Conservation (phyloP, 495 filamentous ascomycete genomes). For the Penicillium nucicola region DNA sequence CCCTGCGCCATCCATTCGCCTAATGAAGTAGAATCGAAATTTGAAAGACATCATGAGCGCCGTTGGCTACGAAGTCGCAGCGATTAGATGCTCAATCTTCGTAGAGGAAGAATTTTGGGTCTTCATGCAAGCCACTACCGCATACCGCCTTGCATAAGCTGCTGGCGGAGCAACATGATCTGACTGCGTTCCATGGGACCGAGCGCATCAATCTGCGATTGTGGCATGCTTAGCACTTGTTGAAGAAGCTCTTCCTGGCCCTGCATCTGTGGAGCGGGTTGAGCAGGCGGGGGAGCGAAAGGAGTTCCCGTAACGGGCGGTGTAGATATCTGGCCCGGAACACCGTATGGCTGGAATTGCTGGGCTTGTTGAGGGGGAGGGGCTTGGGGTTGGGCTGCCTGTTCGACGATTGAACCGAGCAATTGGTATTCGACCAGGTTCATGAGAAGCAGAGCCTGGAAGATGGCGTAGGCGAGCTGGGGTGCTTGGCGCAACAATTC, state of each 20-base stretch:
- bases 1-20: conserved; percentile 9
- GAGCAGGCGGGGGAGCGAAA: conserved; percentile 46
- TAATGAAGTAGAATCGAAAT: neutral
- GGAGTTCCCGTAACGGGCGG: conserved; percentile 58
- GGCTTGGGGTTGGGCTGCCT: conserved; percentile 40
- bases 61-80: too few relatives aligned
- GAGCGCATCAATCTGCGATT: conserved; percentile 70
- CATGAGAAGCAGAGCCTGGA: conserved; percentile 91
- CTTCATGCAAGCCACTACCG: conserved; percentile 18
- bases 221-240: conserved; percentile 72
- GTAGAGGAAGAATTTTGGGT: too few relatives aligned
- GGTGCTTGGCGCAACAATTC: conserved; percentile 87
- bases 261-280: conserved; percentile 43
- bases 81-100: too few relatives aligned
- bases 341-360: conserved; percentile 33
- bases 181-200: conserved; percentile 70
- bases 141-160: conserved; percentile 48
- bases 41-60: neutral
- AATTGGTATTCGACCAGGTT: conserved; percentile 75
- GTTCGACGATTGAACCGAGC: conserved; percentile 56
- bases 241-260: conserved; percentile 66
- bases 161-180: conserved; percentile 66
- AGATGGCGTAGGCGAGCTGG: conserved; percentile 92
- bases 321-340: conserved; percentile 48
- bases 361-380: conserved; percentile 30